Evolutionary conservation across 495 filamentous ascomycete genomes (phyloP), one percentile per base, ranked within the genome.

Genomic region (Aspergillus baeticus): DNA sequence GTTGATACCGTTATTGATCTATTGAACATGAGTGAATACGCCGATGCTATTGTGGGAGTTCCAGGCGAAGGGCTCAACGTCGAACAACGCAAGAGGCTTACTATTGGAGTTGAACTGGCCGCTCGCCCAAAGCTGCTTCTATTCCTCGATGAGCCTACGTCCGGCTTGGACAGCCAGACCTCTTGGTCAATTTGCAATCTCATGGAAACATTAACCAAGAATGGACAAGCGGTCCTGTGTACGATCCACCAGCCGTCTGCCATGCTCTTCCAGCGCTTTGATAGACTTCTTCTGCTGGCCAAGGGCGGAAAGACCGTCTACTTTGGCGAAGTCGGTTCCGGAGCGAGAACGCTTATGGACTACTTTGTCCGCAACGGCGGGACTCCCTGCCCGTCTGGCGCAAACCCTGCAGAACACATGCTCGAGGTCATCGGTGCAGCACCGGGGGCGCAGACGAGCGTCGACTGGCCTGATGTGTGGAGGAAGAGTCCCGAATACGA

Each of bases 321-420:
- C 75, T 96, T 93, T 67, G 92, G 92, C 51, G 87, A 91, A 6
- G 91, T 96, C 49, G 91, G 91, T 26, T 76, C 88, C 58, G 87
- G 90, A 74, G 89, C 90, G 0, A 77, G 78, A 17, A 87, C 77
- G n/a, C 71, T 96, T 57, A 81, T 83, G 2, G 80, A 70, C 58
- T 96, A 96, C 71, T 96, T 96, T 60, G 88, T 94, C 70, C 76
- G 79, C 44, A 87, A 92, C 63, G 87, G 92, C 42, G 89, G 87
- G 2, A 71, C 78, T 17, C 75, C 83, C 56, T 60, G 96, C 81
- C 72, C 89, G 79, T 7, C 63, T 65, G 85, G 87, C 11, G 87
- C 89, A n/a, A 96, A 82, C 55, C 91, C 91, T 18, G 93, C 93
- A 23, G 93, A 98, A 71, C 96, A 89, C 89, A 96, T 98, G 90